Evolutionary conservation across 306 rosid genomes (phyloP).

Genomic region (Cercis canadensis): DNA sequence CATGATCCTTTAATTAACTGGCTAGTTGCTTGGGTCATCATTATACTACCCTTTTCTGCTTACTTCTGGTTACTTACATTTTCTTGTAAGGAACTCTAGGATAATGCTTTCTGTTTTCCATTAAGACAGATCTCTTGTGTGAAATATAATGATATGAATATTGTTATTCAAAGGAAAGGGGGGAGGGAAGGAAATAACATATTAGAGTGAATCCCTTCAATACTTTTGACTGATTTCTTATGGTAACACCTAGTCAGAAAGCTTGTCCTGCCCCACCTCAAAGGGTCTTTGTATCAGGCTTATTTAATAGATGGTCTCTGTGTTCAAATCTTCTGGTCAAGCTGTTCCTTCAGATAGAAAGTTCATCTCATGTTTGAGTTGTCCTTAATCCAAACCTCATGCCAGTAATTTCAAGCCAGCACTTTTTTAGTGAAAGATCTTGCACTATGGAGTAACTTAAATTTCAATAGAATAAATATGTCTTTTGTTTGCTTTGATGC

Average conservation of each 20-base stretch:
- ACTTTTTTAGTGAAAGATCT: conserved; percentile 18
- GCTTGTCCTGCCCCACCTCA: conserved; percentile 4
- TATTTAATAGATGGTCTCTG: conserved; percentile 21
- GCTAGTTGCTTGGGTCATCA: no score
- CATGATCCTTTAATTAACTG: no score
- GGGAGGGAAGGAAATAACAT: background rate
- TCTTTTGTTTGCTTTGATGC: conserved; percentile 39
- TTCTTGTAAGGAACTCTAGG: background rate
- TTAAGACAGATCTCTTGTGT: no score
- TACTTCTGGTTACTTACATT: no score
- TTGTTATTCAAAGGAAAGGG: background rate
- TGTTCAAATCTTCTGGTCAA: conserved; percentile 24
- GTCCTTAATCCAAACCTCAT: background rate
- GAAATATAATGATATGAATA: background rate
- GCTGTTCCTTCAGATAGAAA: conserved; percentile 25
- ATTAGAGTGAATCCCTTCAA: conserved; percentile 2
- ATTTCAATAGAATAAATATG: conserved; percentile 15
- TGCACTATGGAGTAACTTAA: background rate
- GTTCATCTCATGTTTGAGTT: conserved; percentile 24
- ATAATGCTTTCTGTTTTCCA: background rate
- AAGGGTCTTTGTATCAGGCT: conserved; percentile 18
- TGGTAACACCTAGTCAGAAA: conserved; percentile 4
- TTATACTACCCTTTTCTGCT: no score
- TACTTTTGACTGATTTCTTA: conserved; percentile 13
- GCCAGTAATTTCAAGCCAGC: conserved; percentile 24